phyloP scores from a whole-genome alignment of 2,329 filamentous ascomycete genomes.

The Simplicillium aogashimaense region DNA sequence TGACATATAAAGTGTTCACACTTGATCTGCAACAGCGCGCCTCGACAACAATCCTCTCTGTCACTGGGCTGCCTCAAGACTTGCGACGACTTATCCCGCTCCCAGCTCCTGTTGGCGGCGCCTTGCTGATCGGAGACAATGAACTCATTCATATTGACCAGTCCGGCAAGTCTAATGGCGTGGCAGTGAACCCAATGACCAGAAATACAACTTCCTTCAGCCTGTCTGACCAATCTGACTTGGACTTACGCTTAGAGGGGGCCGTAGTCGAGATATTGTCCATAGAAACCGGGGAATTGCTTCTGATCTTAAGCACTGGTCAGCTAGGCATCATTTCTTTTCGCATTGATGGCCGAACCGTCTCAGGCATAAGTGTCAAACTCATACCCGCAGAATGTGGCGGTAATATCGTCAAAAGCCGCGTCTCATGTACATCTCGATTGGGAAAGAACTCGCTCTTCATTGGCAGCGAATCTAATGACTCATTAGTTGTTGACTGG shows the following conservation, averaged over 20 bases:
- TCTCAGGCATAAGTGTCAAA: constrained; percentile 74
- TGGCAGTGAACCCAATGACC: constrained; percentile 86
- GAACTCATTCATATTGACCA: constrained; percentile 94
- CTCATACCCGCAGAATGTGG: constrained; percentile 53
- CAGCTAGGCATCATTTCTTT: constrained; percentile 69
- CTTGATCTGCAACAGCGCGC: constrained; percentile 87
- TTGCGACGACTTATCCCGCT: constrained; percentile 74
- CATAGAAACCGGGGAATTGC: constrained; percentile 67
- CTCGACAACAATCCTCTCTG: constrained; percentile 84
- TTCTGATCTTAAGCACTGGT: constrained; percentile 73
- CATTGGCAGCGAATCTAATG: constrained; percentile 72
- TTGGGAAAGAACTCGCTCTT: constrained; percentile 66
- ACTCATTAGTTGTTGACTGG: constrained; percentile 78
- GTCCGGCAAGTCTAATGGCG: constrained; percentile 83
- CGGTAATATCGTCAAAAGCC: constrained; percentile 48
- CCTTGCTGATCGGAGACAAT: constrained; percentile 77
- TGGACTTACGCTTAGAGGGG: constrained; percentile 71
- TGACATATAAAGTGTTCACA: constrained; percentile 91
- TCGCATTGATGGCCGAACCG: constrained; percentile 79
- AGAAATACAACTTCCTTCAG: constrained; percentile 74
- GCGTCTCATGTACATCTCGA: constrained; percentile 59
- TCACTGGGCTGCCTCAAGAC: constrained; percentile 77
- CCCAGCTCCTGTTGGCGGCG: constrained; percentile 78
- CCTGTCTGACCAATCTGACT: constrained; percentile 74
- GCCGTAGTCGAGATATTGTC: constrained; percentile 70